Evolutionary conservation across 768 basidiomycete genomes (phyloP).

Genomic region (Auriculariales sp.): DNA sequence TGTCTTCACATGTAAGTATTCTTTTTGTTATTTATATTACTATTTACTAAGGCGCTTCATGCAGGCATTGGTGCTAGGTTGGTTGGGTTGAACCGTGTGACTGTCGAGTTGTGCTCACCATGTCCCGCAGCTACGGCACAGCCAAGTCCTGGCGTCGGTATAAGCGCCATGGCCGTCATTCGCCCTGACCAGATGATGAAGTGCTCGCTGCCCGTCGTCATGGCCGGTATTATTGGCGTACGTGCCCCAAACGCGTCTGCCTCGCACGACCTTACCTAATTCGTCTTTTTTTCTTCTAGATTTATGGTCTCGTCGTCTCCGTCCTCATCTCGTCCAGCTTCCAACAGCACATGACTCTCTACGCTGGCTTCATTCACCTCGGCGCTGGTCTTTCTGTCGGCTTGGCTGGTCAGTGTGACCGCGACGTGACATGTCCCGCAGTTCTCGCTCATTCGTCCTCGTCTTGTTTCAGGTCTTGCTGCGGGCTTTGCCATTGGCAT

Average conservation of each 20-base stretch:
- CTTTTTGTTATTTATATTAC: neutral
- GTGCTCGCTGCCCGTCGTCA: conserved; percentile 93
- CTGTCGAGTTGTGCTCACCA: neutral
- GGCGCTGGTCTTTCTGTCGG: conserved; percentile 89
- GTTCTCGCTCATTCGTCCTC: too few species aligned
- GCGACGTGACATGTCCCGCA: too few species aligned
- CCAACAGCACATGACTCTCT: conserved; percentile 66
- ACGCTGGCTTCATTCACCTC: conserved; percentile 85
- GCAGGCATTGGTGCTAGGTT: conserved; percentile 79
- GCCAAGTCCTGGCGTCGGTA: conserved; percentile 98
- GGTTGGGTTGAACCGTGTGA: conserved; percentile 12
- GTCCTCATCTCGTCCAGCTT: conserved; percentile 83
- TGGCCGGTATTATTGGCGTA: conserved; percentile 99
- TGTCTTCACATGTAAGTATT: conserved; percentile 82
- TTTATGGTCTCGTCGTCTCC: conserved; percentile 98
- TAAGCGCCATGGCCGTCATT: conserved; percentile 94
- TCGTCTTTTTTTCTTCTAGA: conserved; percentile 27
- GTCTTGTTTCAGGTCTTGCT: conserved; percentile 65
- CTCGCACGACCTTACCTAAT: neutral
- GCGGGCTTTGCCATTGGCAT: conserved; percentile 98
- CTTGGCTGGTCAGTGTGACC: too few species aligned
- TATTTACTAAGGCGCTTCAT: neutral
- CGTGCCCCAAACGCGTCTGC: conserved; percentile 19
- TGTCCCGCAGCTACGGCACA: conserved; percentile 81
- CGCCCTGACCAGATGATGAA: conserved; percentile 97